Conservation (phyloP, 23 red algal genomes). For the Gracilaria caudata region DNA sequence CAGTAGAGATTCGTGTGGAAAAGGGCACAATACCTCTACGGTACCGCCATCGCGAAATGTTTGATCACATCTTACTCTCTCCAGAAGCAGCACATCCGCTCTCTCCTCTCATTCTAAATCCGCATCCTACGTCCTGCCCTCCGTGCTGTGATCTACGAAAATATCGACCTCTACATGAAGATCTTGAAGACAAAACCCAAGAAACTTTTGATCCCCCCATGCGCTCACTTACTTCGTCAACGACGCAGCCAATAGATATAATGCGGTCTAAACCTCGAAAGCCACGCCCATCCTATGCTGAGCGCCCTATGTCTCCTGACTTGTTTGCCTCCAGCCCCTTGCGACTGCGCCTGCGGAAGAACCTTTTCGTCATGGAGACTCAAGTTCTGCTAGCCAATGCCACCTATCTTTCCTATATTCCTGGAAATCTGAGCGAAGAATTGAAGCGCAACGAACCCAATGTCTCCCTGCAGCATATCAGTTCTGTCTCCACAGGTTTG, state of each 20-base stretch:
- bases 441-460: not conserved
- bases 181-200: not conserved
- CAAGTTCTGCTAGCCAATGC: conserved; percentile 70
- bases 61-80: conserved; percentile 36
- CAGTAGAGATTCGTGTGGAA: conserved; percentile 2
- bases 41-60: conserved; percentile 69
- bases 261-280: not conserved
- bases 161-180: conserved; percentile 8
- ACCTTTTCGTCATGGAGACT: conserved; percentile 83
- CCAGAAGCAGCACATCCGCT: conserved; percentile 5
- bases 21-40: conserved; percentile 50
- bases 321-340: not conserved
- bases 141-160: conserved; percentile 4
- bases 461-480: conserved; percentile 17
- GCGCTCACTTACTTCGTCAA: not conserved
- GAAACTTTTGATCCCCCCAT: not conserved
- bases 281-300: not conserved
- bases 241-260: not conserved
- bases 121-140: conserved; percentile 9
- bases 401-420: conserved; percentile 73
- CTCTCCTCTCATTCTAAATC: not conserved
- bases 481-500: conserved; percentile 44
- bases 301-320: not conserved
- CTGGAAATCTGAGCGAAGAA: conserved; percentile 71
- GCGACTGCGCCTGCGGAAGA: conserved; percentile 65